Conservation (phyloP, 139 green algal species). For the Chlorella sorokiniana region DNA sequence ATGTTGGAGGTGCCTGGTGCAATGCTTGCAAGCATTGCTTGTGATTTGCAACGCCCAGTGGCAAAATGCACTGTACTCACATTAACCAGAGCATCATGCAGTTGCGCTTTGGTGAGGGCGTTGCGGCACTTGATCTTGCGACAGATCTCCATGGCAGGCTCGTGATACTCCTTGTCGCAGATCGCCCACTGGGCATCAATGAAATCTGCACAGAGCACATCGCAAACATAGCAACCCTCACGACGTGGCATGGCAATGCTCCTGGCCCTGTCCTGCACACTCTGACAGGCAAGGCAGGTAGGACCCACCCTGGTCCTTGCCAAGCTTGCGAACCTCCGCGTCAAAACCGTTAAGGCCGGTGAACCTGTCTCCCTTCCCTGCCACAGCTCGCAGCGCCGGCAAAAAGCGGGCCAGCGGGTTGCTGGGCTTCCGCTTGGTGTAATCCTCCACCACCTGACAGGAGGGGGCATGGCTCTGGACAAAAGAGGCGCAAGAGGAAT, state of each 20-base stretch:
- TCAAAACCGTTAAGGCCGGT: conserved; percentile 18
- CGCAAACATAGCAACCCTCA: neutral
- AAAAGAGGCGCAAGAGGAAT: neutral
- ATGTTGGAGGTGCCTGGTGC: neutral
- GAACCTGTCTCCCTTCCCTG: conserved; percentile 12
- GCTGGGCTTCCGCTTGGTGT: conserved; percentile 5
- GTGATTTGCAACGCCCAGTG: too few species aligned
- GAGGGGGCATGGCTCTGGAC: neutral
- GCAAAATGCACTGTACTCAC: too few species aligned
- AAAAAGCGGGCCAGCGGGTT: conserved; percentile 25
- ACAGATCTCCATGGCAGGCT: conserved; percentile 12
- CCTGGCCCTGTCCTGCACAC: neutral
- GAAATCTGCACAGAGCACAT: conserved; percentile 8
- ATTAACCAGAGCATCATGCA: conserved; percentile 47
- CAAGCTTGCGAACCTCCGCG: conserved; percentile 5
- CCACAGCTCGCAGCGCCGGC: conserved; percentile 2
- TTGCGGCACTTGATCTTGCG: conserved; percentile 1
- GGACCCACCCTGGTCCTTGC: neutral
- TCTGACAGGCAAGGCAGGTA: neutral
- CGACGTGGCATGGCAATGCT: neutral
- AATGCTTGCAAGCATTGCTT: neutral
- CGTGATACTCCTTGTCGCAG: conserved; percentile 17
- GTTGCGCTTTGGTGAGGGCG: conserved; percentile 38
- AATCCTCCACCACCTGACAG: conserved; percentile 20
- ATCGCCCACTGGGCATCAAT: conserved; percentile 17